Conservation (phyloP, 2,329 filamentous ascomycete genomes). For the Mycosphaerelloides madeirae region DNA sequence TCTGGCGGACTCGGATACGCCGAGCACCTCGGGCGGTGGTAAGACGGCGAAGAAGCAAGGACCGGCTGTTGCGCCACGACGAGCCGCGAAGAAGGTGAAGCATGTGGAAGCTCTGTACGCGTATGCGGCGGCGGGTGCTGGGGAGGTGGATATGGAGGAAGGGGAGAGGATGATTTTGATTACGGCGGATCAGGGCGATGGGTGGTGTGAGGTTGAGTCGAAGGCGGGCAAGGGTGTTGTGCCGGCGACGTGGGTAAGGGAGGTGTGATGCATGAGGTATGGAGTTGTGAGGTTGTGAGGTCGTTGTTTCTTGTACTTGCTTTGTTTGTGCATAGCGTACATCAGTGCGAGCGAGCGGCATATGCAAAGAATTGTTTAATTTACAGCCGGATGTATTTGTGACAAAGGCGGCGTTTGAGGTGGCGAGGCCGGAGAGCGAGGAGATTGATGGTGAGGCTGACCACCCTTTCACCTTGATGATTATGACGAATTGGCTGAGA, state of each 20-base stretch:
- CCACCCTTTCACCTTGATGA: too few relatives aligned
- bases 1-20: conserved; percentile 49
- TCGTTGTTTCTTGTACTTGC: too few relatives aligned
- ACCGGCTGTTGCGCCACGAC: conserved; percentile 74
- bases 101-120: conserved; percentile 93
- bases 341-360: too few relatives aligned
- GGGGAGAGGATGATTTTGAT: conserved; percentile 90
- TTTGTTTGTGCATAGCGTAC: too few relatives aligned
- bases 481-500: too few relatives aligned
- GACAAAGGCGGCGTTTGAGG: too few relatives aligned
- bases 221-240: conserved; percentile 74
- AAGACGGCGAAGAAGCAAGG: conserved; percentile 74
- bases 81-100: conserved; percentile 70
- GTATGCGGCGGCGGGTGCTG: conserved; percentile 78
- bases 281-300: too few relatives aligned
- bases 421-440: too few relatives aligned
- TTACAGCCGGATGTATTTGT: too few relatives aligned
- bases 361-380: too few relatives aligned
- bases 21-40: conserved; percentile 24
- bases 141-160: conserved; percentile 84
- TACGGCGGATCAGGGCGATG: conserved; percentile 82
- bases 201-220: conserved; percentile 95
- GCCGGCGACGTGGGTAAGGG: conserved; percentile 86
- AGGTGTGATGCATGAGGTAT: too few relatives aligned
- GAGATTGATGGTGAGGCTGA: too few relatives aligned